Percentiles rank a stretch among this genome's conserved stretches.
phyloP scores from a whole-genome alignment of 192 early-diverging fungal genomes.

The Coemansia sp. region DNA sequence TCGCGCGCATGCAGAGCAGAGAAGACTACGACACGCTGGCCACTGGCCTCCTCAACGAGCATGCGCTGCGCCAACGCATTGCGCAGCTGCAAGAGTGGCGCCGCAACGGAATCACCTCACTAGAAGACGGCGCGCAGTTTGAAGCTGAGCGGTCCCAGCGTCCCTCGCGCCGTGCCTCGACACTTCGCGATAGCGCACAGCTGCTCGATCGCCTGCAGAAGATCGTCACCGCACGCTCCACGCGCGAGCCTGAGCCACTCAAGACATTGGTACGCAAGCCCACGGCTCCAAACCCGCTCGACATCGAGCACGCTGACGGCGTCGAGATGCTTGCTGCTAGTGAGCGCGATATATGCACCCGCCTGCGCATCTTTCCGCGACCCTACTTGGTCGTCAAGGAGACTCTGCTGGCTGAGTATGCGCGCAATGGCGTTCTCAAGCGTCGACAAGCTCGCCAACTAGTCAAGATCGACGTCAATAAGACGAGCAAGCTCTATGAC shows the following conservation, averaged over 20 bases:
- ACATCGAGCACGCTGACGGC: slow-evolving; percentile 82
- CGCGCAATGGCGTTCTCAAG: slow-evolving; percentile 68
- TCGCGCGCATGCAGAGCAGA: slow-evolving; percentile 81
- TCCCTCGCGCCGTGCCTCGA: slow-evolving; percentile 50
- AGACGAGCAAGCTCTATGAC: slow-evolving; percentile 84
- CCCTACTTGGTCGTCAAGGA: slow-evolving; percentile 95
- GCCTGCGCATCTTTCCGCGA: slow-evolving; percentile 80
- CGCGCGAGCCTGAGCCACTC: slow-evolving; percentile 14
- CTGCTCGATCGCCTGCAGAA: slow-evolving; percentile 47
- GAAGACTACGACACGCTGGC: slow-evolving; percentile 81
- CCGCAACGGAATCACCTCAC: slow-evolving; percentile 81
- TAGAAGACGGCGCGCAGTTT: slow-evolving; percentile 75
- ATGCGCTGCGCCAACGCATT: slow-evolving; percentile 75
- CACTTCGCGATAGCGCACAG: slow-evolving; percentile 47
- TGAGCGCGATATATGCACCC: slow-evolving; percentile 82
- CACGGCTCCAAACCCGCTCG: slow-evolving; percentile 55
- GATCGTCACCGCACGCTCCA: slow-evolving; percentile 35
- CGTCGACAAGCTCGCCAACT: slow-evolving; percentile 79
- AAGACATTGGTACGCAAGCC: slow-evolving; percentile 31
- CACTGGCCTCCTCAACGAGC: slow-evolving; percentile 71
- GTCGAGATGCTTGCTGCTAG: slow-evolving; percentile 78
- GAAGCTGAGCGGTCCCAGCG: slow-evolving; percentile 64
- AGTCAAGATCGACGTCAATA: slow-evolving; percentile 92
- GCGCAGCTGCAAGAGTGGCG: slow-evolving; percentile 87
- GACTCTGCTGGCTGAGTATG: slow-evolving; percentile 82